Evolutionary conservation across 164 flowering plant species (phyloP), one percentile per base, ranked within the genome.

Genomic region (Warburgia ugandensis): DNA sequence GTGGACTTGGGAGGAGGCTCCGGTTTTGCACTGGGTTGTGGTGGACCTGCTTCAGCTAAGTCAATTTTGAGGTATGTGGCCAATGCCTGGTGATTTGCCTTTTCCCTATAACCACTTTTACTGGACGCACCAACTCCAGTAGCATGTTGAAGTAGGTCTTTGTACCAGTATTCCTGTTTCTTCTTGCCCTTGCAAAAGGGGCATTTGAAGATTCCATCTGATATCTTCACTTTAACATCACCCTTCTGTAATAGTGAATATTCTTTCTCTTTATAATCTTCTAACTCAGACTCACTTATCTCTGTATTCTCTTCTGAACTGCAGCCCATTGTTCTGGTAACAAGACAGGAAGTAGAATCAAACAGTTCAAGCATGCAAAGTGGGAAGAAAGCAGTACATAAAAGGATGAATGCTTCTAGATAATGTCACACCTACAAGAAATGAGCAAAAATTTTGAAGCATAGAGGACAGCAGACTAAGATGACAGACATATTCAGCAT

Each of bases 111-210:
- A 21, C 76, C 88, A 26, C 69, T 77, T 58, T 80, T 69, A 58
- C 63, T 79, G 1, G 91, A 65, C 35, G 91, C 72, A 50, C 76
- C 73, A 29, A 76, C 87, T 16, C 95, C 94, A 6, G 81, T 64
- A 16, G 97, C 84, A 77, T 90, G 97, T 45, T 80, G 91, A 54
- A 72, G 68, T 33, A 90, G 73, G 30, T 86, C 96, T 49, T 86
- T 86, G 62, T 64, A 81, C 50, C 61, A 69, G 59, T 80, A 86
- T 26, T 83, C 96, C 38, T 84, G 94, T 51, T 90, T 90, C 68
- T 84, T 86, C 72, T 82, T 90, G 14, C 95, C 95, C 20, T 68
- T 59, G 64, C 97, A 90, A 45, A 84, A 90, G 1, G 97, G 96
- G 64, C 97, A 90, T 36, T 87, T 75, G 33, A 80, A 69, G 20